Evolutionary conservation across 805 yeast genomes (phyloP), one percentile per base, ranked within the genome.

Genomic region (Metschnikowia similis): DNA sequence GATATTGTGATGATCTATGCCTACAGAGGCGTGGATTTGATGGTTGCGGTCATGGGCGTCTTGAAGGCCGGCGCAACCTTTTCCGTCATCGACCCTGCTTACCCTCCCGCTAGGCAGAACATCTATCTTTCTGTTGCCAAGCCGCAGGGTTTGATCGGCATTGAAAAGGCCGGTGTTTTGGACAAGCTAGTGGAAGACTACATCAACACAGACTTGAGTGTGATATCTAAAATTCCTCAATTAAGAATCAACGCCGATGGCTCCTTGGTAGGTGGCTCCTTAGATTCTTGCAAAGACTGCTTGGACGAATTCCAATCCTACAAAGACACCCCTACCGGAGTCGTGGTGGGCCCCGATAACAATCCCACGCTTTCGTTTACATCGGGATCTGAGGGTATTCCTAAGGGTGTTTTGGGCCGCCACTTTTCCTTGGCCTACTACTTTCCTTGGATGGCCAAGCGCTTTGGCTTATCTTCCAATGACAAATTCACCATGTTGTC

Each of bases 1-100:
- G 98, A 94, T 66, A 89, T 94, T 14, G 98, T 94, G 14, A 91
- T 91, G 96, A 91, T 95, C 58, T 94, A 94, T 65, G 97, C 99
- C 27, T 89, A 92, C 63, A 83, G 99, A 69, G 97, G 97, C 60
- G 99, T 94, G 7, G 99, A 94, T 65, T 75, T 94, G 54, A 89
- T 94, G 82, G 89, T 95, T 39, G 95, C 98, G 6, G 97, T 94
- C 14, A 85, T 94, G 87, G 99, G 98, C 69, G 96, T 90, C 17
- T 80, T 94, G 66, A 94, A 94, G 72, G 98, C 99, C 1, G 99
- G 99, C 59, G 98, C 96, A 14, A 92, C 99, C 0, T 94, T 94
- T 67, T 91, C 97, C 8, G 99, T 94, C 21, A 95, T 94, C 56
- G 99, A 94, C 66, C 99, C 99, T 7, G 98, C 98, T 5, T 94